Conservation (phyloP, 2,329 filamentous ascomycete species). For the Penicillium sp. region DNA sequence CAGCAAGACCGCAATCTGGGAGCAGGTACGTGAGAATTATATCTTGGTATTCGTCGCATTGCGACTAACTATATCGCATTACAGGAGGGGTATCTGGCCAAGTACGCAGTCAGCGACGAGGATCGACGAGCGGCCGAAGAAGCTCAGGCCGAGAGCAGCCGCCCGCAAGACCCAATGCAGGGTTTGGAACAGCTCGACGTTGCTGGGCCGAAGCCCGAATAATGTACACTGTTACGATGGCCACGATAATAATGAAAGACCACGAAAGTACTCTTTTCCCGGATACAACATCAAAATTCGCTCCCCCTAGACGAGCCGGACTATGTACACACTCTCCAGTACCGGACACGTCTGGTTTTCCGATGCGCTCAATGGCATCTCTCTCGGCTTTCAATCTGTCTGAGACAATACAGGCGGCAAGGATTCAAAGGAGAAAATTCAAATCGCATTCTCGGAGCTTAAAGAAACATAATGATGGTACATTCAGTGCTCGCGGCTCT, state of each 20-base stretch:
- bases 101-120: constrained; percentile 79
- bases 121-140: constrained; percentile 60
- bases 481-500: constrained; percentile 39
- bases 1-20: constrained; percentile 92
- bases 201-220: constrained; percentile 79
- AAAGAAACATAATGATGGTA: constrained; percentile 30
- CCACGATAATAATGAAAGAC: constrained; percentile 21
- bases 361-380: constrained; percentile 6
- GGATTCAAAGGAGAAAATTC: constrained; percentile 18
- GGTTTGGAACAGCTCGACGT: constrained; percentile 89
- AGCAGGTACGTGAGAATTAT: constrained; percentile 64
- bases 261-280: constrained; percentile 26
- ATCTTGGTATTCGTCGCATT: not conserved
- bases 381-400: constrained; percentile 26
- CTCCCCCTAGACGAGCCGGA: constrained; percentile 26
- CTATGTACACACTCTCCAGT: constrained; percentile 36
- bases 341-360: constrained; percentile 24
- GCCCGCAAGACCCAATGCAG: constrained; percentile 82
- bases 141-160: constrained; percentile 50
- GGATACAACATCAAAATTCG: constrained; percentile 23
- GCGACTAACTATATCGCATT: constrained; percentile 21
- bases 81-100: constrained; percentile 88
- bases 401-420: constrained; percentile 28
- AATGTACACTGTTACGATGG: constrained; percentile 29
- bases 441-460: constrained; percentile 28